A percentile compares a stretch with the other conserved stretches of the same genome.
Evolutionary conservation across 106 monocot genomes (phyloP).

Genomic region (Dendrobium huoshanense): DNA sequence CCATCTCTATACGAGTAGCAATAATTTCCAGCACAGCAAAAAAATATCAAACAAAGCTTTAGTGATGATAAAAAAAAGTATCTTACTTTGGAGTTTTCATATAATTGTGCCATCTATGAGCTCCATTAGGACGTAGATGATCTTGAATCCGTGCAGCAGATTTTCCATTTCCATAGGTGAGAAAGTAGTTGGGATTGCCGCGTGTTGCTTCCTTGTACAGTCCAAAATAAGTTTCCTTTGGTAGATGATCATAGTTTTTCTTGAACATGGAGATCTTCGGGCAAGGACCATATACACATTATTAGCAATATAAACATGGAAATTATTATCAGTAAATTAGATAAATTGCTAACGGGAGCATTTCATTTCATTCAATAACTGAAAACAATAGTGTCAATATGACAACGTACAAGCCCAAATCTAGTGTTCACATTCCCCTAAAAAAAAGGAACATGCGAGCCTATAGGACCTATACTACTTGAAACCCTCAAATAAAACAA

Average conservation of each 20-base stretch:
- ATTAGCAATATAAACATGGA: neutral
- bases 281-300: neutral
- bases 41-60: neutral
- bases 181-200: conserved; percentile 87
- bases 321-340: neutral
- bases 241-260: conserved; percentile 91
- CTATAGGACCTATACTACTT: neutral
- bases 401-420: neutral
- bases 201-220: conserved; percentile 95
- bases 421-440: neutral
- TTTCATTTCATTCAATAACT: neutral
- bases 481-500: neutral
- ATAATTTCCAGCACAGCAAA: neutral
- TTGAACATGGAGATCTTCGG: conserved; percentile 85
- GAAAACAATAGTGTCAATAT: neutral
- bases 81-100: conserved; percentile 89
- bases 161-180: conserved; percentile 90
- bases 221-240: conserved; percentile 87
- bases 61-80: neutral
- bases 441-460: neutral
- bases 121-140: conserved; percentile 84
- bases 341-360: neutral
- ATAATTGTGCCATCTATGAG: conserved; percentile 65
- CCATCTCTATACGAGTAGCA: neutral
- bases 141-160: conserved; percentile 84